Evolutionary conservation across 1,284 basidiomycete species (phyloP), one percentile per base, ranked within the genome.

Genomic region (Austroboletus niveus): DNA sequence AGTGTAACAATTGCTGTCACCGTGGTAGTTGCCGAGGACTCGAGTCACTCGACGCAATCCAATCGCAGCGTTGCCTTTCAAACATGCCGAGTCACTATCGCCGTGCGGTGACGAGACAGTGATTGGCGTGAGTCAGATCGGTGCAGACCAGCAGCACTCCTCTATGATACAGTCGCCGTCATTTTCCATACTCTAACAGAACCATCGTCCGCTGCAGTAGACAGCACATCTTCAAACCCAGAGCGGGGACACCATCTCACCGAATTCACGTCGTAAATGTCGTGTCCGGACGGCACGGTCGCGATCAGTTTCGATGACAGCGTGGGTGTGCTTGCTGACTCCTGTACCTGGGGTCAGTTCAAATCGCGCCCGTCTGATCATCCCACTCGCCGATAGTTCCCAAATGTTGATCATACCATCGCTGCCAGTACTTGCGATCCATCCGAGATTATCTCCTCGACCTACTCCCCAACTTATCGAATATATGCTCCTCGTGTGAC

Each of bases 171-270:
- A 15, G 15, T 15, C 6, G 55, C 30, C 11, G 35, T 48, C 24
- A 76, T 50, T 51, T 56, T 72, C 92, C 91, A 94, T 35, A 94
- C 75, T 58, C 78, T 81, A 35, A 87, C 76, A 24, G 73, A 65
- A 5, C 89, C 87, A 63, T 94, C 92, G 58, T 95, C 92, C 1
- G 87, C 92, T 0, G 85, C 80, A 7, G 85, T 91, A 0, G 88
- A 89, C 5, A 94, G 72, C 4, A 92, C 52, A 58, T 85, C 74
- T 56, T 82, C 77, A 53, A 74, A 74, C 1, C 82, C 85, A 12
- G 69, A 59, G 29, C 83, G 72, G 2, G 85, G 80, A 69, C 89
- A 92, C 90, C 91, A 95, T 2, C 77, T 73, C 12, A 93, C 77
- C 35, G 81, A 76, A 66, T 95, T 94, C 39, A 92, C 77, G 62